A percentile compares a stretch with the other conserved stretches of the same genome.
Conservation (phyloP, 2,329 filamentous ascomycete species). For the Hypoxylon sp. region DNA sequence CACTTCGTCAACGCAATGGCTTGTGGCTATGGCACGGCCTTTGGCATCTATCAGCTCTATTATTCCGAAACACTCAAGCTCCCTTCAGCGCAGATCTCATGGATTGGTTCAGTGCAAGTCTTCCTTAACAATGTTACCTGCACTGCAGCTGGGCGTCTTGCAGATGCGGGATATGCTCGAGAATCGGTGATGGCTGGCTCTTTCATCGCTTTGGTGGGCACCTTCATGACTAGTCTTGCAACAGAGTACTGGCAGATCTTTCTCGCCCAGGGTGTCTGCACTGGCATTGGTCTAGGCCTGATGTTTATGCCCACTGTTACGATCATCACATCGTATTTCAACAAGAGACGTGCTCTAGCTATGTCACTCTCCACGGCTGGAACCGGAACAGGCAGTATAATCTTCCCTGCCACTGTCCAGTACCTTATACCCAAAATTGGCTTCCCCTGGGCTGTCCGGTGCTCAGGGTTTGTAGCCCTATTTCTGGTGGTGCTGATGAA, state of each 20-base stretch:
- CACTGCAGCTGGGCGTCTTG: constrained; percentile 50
- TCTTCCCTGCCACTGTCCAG: constrained; percentile 71
- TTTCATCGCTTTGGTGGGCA: constrained; percentile 56
- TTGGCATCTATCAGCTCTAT: constrained; percentile 63
- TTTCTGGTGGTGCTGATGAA: constrained; percentile 58
- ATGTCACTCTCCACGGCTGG: constrained; percentile 72
- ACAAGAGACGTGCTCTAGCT: constrained; percentile 67
- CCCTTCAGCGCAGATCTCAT: constrained; percentile 57
- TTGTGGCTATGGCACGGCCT: constrained; percentile 65
- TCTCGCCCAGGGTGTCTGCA: constrained; percentile 63
- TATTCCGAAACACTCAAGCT: constrained; percentile 55
- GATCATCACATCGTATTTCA: constrained; percentile 71
- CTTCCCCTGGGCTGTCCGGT: constrained; percentile 74
- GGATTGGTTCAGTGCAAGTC: constrained; percentile 59
- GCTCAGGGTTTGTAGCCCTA: constrained; percentile 71
- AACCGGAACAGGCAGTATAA: constrained; percentile 71
- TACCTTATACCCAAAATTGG: constrained; percentile 72
- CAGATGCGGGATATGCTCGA: constrained; percentile 54
- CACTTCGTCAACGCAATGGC: constrained; percentile 62
- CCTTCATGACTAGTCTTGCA: constrained; percentile 56
- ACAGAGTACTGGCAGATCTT: constrained; percentile 58
- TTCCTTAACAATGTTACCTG: constrained; percentile 54
- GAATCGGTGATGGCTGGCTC: constrained; percentile 50
- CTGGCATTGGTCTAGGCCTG: constrained; percentile 66
- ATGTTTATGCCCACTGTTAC: constrained; percentile 67